A percentile compares a stretch with the other conserved stretches of the same genome.
These are phyloP conservation scores for Sideroxylon spinosum DNA, from an alignment of 179 eudicot species.

Conservation along the genomic window DNA sequence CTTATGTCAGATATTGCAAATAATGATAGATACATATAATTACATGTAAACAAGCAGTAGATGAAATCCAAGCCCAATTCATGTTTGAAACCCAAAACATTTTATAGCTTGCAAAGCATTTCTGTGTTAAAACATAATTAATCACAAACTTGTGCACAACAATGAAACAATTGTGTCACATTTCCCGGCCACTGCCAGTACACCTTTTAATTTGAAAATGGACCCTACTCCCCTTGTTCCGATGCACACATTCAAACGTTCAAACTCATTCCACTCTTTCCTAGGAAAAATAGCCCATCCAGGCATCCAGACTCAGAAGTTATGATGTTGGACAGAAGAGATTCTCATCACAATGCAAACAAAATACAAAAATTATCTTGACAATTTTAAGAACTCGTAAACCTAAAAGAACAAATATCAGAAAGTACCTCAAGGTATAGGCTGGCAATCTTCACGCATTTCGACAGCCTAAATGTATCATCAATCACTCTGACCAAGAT, in stretches of 20 bases:
- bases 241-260: not conserved
- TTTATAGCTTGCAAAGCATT: not conserved
- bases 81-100: not conserved
- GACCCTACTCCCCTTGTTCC: not conserved
- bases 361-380: not conserved
- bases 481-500: constrained; percentile 67
- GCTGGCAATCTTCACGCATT: constrained; percentile 96
- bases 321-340: not conserved
- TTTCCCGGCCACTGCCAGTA: too few species aligned
- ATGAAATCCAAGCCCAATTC: not conserved
- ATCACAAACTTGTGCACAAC: not conserved
- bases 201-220: too few species aligned
- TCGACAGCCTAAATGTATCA: constrained; percentile 80
- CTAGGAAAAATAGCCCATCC: too few species aligned
- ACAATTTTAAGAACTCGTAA: not conserved
- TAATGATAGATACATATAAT: not conserved
- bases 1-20: not conserved
- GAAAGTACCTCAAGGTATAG: constrained; percentile 83
- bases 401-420: not conserved
- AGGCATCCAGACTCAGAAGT: too few species aligned
- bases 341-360: not conserved
- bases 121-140: not conserved
- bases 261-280: not conserved
- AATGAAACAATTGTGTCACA: not conserved
- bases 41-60: not conserved